Evolutionary conservation across 1,139 yeast species (phyloP), one percentile per base, ranked within the genome.

Genomic region (Nematodospora anomalae): DNA sequence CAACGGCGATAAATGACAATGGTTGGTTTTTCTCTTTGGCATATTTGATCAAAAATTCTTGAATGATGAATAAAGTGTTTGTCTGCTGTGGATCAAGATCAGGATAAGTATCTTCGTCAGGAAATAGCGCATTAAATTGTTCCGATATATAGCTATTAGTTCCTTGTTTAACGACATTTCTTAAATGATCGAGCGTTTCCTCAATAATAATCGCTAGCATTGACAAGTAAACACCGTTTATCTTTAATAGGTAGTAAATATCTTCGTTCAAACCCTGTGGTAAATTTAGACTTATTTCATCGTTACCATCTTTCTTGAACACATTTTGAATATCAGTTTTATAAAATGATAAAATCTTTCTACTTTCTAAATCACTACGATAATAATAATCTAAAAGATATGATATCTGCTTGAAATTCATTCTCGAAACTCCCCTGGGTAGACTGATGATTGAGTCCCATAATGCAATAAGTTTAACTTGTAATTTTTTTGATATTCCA

Each of bases 121-220:
- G 66, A 40, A 64, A 64, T n/a, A 57, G 33, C 4, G 35, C 18
- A 26, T 44, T 45, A 34, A 61, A 64, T 32, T 42, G 49, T 3
- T 31, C 32, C 23, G 42, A 37, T 4, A 41, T 27, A 9, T 46
- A 46, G 30, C 48, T 8, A 38, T 28, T 8, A 5, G 42, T 18
- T 10, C 40, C 49, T n/a, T 40, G 24, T 13, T 36, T 45, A 9
- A 51, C 33, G n/a, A 44, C 44, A 28, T 33, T 40, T 33, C 62
- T 39, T 12, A 66, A 46, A 4, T 51, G 37, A 11, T 53, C 58
- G 21, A 65, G 47, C 3, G 64, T 43, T 30, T 67, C 71, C 30
- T 65, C 68, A 3, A 67, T 49, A 1, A 67, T 51, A 12, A 68
- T 37, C 2, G 59, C 53, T 13, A 67, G 44, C 56, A 68, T 57